Evolutionary conservation across 1,139 yeast species (phyloP), one percentile per base, ranked within the genome.

Genomic region (Dujonia santamariae): DNA sequence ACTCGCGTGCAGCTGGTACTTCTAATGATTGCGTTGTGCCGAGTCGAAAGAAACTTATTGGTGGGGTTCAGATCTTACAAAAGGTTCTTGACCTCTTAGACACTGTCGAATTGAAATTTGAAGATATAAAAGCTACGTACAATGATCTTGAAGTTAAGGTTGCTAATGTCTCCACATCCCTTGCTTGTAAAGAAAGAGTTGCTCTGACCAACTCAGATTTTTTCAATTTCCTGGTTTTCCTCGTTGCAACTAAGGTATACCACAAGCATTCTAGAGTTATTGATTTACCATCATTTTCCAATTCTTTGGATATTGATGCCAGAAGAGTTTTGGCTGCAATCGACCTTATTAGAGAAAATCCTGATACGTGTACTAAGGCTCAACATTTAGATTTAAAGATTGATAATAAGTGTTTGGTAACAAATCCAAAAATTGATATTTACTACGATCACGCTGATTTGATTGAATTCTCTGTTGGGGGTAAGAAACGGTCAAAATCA

Each of bases 381-480:
- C 15, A n/a, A 7, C 13, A 26, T 17, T 29, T 22, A 15, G 35
- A 28, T 5, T 22, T 32, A 11, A 13, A n/a, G 6, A 28, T 32
- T 8, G 34, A 33, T 19, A 33, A 33, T 21, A 22, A 17, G 18
- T 4, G 22, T 8, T 32, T 32, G 36, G 20, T 36, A 7, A 36
- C 72, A 4, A 58, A 58, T 32, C 73, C 74, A 3, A 50, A 52
- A 1, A 37, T 68, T 25, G 63, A 63, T 39, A 37, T 68, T 19
- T 69, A 63, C 41, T 63, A 62, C 34, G 75, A 69, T 41, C 75
- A 69, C 40, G 40, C 58, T 21, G 59, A 51, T 27, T 38, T 27
- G 12, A 4, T 18, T 6, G 11, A 8, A 7, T 31, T 24, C n/a
- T 13, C 12, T 14, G 11, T 7, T 13, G 27, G 17, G 5, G 12